Evolutionary conservation across 495 filamentous ascomycete species (phyloP).

Genomic region (Neurospora sp.): DNA sequence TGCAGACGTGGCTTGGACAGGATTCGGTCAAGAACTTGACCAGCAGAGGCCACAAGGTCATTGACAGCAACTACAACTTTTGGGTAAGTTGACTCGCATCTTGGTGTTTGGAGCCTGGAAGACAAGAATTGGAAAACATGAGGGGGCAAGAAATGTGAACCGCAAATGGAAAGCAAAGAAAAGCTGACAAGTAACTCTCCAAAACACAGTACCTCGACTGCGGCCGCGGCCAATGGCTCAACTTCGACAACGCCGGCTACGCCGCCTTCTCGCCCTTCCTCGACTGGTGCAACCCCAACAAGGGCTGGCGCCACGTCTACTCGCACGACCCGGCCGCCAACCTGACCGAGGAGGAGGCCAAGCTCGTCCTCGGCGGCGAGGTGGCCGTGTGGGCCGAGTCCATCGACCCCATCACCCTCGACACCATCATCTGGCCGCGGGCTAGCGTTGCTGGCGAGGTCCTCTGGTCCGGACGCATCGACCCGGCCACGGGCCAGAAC

Average conservation of each 20-base stretch:
- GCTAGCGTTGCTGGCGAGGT: slow-evolving; percentile 62
- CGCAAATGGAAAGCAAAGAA: background rate
- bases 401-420: slow-evolving; percentile 58
- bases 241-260: slow-evolving; percentile 43
- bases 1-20: slow-evolving; percentile 64
- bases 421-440: slow-evolving; percentile 68
- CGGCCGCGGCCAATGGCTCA: slow-evolving; percentile 66
- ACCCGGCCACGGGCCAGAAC: slow-evolving; percentile 46
- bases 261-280: slow-evolving; percentile 50
- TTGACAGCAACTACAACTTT: slow-evolving; percentile 65
- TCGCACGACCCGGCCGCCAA: slow-evolving; percentile 58
- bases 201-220: slow-evolving; percentile 63
- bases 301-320: slow-evolving; percentile 74
- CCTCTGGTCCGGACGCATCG: slow-evolving; percentile 59
- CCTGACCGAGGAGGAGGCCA: slow-evolving; percentile 43
- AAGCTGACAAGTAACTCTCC: slow-evolving; percentile 4
- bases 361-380: slow-evolving; percentile 68
- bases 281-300: slow-evolving; percentile 66
- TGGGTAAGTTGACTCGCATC: slow-evolving; percentile 41
- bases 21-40: slow-evolving; percentile 44
- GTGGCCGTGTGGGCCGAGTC: slow-evolving; percentile 70
- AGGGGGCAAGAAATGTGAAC: background rate
- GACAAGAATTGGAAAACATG: background rate
- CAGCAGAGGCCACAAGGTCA: slow-evolving; percentile 51
- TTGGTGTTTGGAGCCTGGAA: background rate